phyloP scores from a whole-genome alignment of 1,139 yeast species.

The Yamadazyma dushanensis region DNA sequence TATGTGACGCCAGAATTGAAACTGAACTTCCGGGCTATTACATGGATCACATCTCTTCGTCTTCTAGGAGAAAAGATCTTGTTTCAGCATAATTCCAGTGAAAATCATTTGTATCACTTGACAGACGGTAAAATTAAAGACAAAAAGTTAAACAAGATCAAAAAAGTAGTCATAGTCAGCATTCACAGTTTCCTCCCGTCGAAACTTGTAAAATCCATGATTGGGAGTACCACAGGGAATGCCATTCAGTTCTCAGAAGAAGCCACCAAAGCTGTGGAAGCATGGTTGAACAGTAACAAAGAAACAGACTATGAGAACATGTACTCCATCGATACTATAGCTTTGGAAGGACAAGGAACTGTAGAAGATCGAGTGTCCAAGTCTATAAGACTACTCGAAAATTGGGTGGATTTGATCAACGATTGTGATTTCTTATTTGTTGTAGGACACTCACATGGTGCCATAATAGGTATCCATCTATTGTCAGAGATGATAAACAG shows the following conservation, averaged over 20 bases:
- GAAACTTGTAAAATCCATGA: constrained; percentile 46
- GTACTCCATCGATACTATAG: constrained; percentile 43
- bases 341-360: constrained; percentile 55
- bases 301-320: constrained; percentile 19
- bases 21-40: constrained; percentile 37
- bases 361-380: constrained; percentile 41
- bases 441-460: constrained; percentile 47
- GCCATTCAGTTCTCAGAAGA: constrained; percentile 34
- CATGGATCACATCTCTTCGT: constrained; percentile 39
- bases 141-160: constrained; percentile 20
- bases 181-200: constrained; percentile 97
- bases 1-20: constrained; percentile 27
- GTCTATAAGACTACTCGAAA: constrained; percentile 35
- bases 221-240: constrained; percentile 50
- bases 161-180: constrained; percentile 44
- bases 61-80: constrained; percentile 35
- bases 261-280: constrained; percentile 36
- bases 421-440: constrained; percentile 44
- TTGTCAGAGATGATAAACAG: constrained; percentile 29
- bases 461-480: constrained; percentile 45
- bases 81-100: constrained; percentile 28
- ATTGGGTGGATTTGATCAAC: constrained; percentile 41
- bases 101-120: constrained; percentile 34
- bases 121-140: constrained; percentile 15
- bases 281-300: constrained; percentile 38